Evolutionary conservation across 1,284 basidiomycete genomes (phyloP), one percentile per base, ranked within the genome.

Genomic region (Austroboletus rostrupii): DNA sequence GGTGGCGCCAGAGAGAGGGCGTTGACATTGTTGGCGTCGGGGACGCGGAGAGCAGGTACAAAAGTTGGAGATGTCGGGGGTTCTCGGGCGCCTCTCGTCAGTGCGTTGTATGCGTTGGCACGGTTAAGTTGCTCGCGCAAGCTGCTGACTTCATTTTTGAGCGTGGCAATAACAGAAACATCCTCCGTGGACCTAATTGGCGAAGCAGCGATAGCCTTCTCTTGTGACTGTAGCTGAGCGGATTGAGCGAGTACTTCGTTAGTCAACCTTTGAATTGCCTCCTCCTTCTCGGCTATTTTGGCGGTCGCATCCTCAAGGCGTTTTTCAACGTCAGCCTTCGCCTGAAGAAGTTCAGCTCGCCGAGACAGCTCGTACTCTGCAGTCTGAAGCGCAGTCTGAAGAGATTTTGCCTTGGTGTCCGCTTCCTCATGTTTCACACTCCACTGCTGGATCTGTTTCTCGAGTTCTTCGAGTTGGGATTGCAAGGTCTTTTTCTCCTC

Each of bases 111-210:
- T 6, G 96, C 92, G 63, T 93, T 93, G 19, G 94, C 87, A 28
- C 97, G 84, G 63, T 95, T 94, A 57, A 99, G 84, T 68, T 99
- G 96, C 67, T 99, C 97, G 53, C 93, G 90, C 45, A 99, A 76
- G 56, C 75, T 86, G 68, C 87, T 86, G 55, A 99, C 85, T 75
- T 99, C 97, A 59, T 83, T 89, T 69, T 97, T 92, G 62, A 99
- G 81, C 0, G 87, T 87, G 55, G 85, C 76, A 52, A 98, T 92
- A 26, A 95, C 87, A 11, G 87, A 87, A 50, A 75, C 83, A 64
- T 96, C 92, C 58, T 95, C 92, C 13, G 81, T 77, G 47, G 79
- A 84, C 56, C 85, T 81, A 33, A 71, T 66, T 19, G 87, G 87
- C 2, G 76, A 69, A 49, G 67, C 64, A 45, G 87, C 84, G 42